phyloP scores from a whole-genome alignment of 495 filamentous ascomycete species.

The Penicillium mononematosum region DNA sequence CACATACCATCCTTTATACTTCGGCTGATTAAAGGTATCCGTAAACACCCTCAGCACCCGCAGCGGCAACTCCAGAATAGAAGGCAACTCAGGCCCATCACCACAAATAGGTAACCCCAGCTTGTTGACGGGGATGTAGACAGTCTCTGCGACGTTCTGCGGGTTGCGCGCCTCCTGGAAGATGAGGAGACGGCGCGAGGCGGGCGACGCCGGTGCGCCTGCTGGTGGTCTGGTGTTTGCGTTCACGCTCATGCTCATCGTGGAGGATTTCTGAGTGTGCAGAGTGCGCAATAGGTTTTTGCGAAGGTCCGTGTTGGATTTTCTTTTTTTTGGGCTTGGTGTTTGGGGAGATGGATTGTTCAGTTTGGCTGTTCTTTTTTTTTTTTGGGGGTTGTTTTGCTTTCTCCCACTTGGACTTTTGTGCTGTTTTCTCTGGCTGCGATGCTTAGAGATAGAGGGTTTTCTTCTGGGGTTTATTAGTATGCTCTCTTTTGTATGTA shows the following conservation, averaged over 20 bases:
- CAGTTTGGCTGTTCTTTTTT: slow-evolving; percentile 9
- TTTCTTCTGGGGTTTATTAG: not conserved
- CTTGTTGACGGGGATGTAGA: slow-evolving; percentile 45
- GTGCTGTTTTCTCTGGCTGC: not conserved
- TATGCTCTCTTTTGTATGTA: not conserved
- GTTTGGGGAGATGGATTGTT: not conserved
- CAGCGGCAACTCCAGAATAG: slow-evolving; percentile 42
- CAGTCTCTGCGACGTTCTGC: slow-evolving; percentile 28
- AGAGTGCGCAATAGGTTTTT: slow-evolving; percentile 2
- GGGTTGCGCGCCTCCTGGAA: slow-evolving; percentile 41
- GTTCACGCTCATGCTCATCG: slow-evolving; percentile 9
- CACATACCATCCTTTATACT: slow-evolving; percentile 48
- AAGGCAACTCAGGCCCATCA: slow-evolving; percentile 37
- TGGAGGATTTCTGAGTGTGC: slow-evolving; percentile 1
- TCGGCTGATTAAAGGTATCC: slow-evolving; percentile 46
- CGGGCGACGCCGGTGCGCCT: not conserved
- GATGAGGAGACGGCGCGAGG: slow-evolving; percentile 35
- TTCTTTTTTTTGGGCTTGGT: slow-evolving; percentile 2
- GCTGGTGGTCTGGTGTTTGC: not conserved
- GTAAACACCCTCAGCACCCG: slow-evolving; percentile 42
- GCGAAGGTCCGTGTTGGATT: slow-evolving; percentile 8
- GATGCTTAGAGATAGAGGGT: not conserved
- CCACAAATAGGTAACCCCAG: slow-evolving; percentile 44
- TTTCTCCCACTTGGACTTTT: slow-evolving; percentile 3
- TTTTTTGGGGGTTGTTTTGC: slow-evolving; percentile 1